Conservation (phyloP, 192 early-diverging fungal species). For the Allomyces macrogynus region DNA sequence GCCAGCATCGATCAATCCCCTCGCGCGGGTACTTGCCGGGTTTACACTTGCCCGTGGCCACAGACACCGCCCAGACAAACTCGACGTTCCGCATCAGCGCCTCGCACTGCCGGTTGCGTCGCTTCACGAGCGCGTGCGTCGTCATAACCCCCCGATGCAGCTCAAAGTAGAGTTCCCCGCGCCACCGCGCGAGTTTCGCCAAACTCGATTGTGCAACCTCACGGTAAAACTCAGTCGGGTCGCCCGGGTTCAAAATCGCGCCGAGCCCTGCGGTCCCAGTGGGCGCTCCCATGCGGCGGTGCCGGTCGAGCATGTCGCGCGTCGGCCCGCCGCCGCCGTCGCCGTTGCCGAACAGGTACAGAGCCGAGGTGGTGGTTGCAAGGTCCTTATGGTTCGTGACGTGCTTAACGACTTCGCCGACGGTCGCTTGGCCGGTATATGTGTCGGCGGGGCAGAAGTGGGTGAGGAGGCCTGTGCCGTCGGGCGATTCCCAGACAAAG, state of each 20-base stretch:
- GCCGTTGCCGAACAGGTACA: slow-evolving; percentile 86
- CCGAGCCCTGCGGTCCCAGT: too few species aligned
- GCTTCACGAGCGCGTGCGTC: slow-evolving; percentile 66
- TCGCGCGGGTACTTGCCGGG: slow-evolving; percentile 41
- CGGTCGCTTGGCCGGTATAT: slow-evolving; percentile 38
- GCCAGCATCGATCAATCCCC: slow-evolving; percentile 69
- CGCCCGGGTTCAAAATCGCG: slow-evolving; percentile 10
- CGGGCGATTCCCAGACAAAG: slow-evolving; percentile 80
- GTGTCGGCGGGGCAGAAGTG: slow-evolving; percentile 87
- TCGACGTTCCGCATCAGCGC: slow-evolving; percentile 70
- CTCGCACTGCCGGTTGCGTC: slow-evolving; percentile 69
- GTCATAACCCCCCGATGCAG: slow-evolving; percentile 97
- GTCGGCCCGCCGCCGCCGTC: slow-evolving; percentile 90
- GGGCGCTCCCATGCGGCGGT: slow-evolving; percentile 32
- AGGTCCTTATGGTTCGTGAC: slow-evolving; percentile 77
- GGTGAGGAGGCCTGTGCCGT: slow-evolving; percentile 62
- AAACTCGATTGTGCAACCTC: slow-evolving; percentile 29
- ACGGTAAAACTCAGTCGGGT: slow-evolving; percentile 71
- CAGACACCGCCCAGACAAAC: slow-evolving; percentile 7
- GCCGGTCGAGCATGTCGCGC: slow-evolving; percentile 62
- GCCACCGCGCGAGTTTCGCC: slow-evolving; percentile 49
- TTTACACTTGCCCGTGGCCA: not conserved
- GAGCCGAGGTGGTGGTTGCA: slow-evolving; percentile 59
- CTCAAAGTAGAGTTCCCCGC: slow-evolving; percentile 96
- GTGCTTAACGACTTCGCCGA: slow-evolving; percentile 32